Percentiles rank a stretch among this genome's conserved stretches.
phyloP scores from a whole-genome alignment of 345 rosid genomes.

The Gossypium bickii region DNA sequence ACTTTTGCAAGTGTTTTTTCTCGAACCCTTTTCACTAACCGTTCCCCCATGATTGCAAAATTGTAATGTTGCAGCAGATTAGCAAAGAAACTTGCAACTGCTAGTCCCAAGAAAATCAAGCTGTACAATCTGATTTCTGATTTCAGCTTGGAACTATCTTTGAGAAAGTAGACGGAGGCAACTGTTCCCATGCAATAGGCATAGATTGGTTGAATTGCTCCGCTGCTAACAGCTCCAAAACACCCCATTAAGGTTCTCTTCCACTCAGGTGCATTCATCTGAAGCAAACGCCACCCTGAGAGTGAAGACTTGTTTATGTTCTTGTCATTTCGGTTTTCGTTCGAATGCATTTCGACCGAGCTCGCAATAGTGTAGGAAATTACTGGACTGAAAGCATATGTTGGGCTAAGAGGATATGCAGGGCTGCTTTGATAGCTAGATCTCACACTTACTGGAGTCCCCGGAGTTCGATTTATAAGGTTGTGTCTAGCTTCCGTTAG shows the following conservation, averaged over 20 bases:
- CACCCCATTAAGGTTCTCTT: conserved; percentile 38
- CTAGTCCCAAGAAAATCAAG: conserved; percentile 38
- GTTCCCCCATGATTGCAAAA: conserved; percentile 46
- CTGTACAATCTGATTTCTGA: conserved; percentile 27
- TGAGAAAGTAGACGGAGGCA: conserved; percentile 36
- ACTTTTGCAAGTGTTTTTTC: conserved; percentile 33
- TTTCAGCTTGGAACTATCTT: conserved; percentile 30
- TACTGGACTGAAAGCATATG: conserved; percentile 26
- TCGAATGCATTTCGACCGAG: conserved; percentile 9
- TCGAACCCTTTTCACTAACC: conserved; percentile 35
- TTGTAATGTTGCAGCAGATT: conserved; percentile 47
- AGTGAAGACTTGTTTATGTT: conserved; percentile 8
- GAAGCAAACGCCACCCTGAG: conserved; percentile 32
- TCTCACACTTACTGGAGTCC: conserved; percentile 13
- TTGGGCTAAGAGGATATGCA: conserved; percentile 11
- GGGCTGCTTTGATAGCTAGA: conserved; percentile 32
- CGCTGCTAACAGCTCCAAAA: conserved; percentile 36
- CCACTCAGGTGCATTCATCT: conserved; percentile 46
- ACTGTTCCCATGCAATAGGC: conserved; percentile 42
- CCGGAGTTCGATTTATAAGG: conserved; percentile 5
- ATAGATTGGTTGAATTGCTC: conserved; percentile 34
- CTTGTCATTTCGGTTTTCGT: conserved; percentile 15
- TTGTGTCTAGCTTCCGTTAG: conserved; percentile 1
- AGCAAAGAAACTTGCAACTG: conserved; percentile 30
- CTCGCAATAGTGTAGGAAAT: conserved; percentile 25